Conservation (phyloP, 2,329 filamentous ascomycete genomes). For the Phialocephala subalpina region DNA sequence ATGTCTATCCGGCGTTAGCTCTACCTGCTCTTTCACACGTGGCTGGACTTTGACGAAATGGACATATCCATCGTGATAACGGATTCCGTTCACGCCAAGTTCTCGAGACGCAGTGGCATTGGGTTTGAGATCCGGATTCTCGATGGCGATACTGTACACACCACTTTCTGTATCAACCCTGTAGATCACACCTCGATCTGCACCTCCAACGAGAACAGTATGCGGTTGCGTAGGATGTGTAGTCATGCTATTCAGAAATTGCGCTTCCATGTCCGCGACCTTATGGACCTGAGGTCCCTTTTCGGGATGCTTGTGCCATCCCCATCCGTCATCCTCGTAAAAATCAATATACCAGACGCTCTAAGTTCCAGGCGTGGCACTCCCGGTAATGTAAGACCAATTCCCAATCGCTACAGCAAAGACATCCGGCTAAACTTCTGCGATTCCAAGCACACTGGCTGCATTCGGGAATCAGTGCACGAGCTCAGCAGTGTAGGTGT, state of each 20-base stretch:
- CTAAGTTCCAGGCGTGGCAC: background rate
- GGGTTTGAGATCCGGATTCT: background rate
- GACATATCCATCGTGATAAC: background rate
- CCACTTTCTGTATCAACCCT: background rate
- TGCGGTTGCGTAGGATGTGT: background rate
- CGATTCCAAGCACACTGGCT: slow-evolving; percentile 15
- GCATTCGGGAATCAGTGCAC: background rate
- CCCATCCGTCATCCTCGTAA: background rate
- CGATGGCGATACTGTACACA: background rate
- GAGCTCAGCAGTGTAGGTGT: background rate
- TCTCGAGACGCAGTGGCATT: background rate
- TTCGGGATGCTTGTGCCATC: background rate
- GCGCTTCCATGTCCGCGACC: background rate
- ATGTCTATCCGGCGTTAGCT: background rate
- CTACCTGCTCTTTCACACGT: background rate
- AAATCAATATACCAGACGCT: background rate
- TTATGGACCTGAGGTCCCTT: background rate
- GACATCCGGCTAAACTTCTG: slow-evolving; percentile 8
- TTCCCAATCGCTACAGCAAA: slow-evolving; percentile 4
- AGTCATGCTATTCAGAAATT: slow-evolving; percentile 2
- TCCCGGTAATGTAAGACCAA: background rate
- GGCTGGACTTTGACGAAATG: background rate
- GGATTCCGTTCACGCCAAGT: slow-evolving; percentile 1
- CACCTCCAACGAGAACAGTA: background rate
- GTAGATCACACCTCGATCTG: slow-evolving; percentile 6